Evolutionary conservation across 2,329 filamentous ascomycete species (phyloP).

Genomic region (Cercospora beticola): DNA sequence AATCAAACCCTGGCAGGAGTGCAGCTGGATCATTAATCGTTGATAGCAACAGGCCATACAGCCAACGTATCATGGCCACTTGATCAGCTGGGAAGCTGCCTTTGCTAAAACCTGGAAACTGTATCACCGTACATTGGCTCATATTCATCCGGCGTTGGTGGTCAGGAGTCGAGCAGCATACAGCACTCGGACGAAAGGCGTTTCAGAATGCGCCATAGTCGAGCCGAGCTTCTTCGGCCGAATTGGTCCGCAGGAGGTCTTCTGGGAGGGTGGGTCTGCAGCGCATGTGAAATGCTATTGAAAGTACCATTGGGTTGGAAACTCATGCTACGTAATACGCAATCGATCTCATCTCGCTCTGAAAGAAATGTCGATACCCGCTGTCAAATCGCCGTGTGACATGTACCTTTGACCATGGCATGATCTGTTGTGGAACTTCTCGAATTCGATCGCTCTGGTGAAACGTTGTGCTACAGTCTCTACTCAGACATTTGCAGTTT

Average conservation of each 20-base stretch:
- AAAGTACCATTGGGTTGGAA: background rate
- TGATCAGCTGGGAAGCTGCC: background rate
- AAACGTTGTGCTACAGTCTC: background rate
- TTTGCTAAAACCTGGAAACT: background rate
- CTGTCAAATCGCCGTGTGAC: conserved; percentile 12
- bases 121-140: background rate
- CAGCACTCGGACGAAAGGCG: background rate
- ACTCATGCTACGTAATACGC: background rate
- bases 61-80: background rate
- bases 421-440: background rate
- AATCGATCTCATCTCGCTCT: background rate
- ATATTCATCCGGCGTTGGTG: background rate
- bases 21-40: conserved; percentile 25
- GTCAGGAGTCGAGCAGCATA: background rate
- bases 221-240: background rate
- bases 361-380: conserved; percentile 8
- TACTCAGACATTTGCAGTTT: background rate
- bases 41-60: conserved; percentile 23
- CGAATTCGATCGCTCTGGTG: background rate
- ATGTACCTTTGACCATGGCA: background rate
- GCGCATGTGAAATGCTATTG: background rate
- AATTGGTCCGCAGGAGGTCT: background rate
- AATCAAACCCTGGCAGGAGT: background rate
- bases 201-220: background rate
- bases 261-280: background rate